Evolutionary conservation across 2,329 filamentous ascomycete species (phyloP), one percentile per base, ranked within the genome.

Genomic region (Sporothrix brasiliensis): DNA sequence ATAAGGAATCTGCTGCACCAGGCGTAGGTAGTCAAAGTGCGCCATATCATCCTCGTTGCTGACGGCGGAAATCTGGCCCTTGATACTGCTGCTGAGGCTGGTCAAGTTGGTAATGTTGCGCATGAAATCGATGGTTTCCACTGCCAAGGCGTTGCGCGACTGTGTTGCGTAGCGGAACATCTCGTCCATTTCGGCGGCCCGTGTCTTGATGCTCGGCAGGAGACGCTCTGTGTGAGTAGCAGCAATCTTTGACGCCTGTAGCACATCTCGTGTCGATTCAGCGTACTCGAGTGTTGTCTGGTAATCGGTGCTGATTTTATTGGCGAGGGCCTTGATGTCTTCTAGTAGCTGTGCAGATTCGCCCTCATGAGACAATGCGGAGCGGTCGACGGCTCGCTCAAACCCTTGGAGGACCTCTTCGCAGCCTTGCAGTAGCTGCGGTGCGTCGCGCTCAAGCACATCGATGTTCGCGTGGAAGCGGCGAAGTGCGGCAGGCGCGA

Each of bases 291-390:
- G 82, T 13, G 93, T 88, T 74, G 92, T 90, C 74, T 93, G 90
- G 77, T 93, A 92, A 79, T 98, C 95, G 6, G 90, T 92, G 63
- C 90, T 89, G 66, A 99, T 91, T 80, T 97, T 97, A 76, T 89
- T 93, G 67, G 90, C 89, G 69, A 98, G 85, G 0, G 92, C 91
- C 77, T 94, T 90, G 56, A 98, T 93, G 78, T 98, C 95, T 72
- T 93, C 87, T 66, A 95, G 83, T 7, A 97, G 82, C 73, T 91
- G 88, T 27, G 83, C 80, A 5, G 91, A 85, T 74, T 94, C 91
- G 65, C 88, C 85, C 54, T 82, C 83, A 71, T 88, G 88, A 21
- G 84, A 81, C 61, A 88, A 77, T 6, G 85, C 80, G 27, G 85
- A 90, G 65, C 84, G 86, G 70, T 77, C 83, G 74, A 82, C 82